These are phyloP conservation scores for Metschnikowia lochheadii DNA, from an alignment of 805 yeast species.

Conservation along the genomic window DNA sequence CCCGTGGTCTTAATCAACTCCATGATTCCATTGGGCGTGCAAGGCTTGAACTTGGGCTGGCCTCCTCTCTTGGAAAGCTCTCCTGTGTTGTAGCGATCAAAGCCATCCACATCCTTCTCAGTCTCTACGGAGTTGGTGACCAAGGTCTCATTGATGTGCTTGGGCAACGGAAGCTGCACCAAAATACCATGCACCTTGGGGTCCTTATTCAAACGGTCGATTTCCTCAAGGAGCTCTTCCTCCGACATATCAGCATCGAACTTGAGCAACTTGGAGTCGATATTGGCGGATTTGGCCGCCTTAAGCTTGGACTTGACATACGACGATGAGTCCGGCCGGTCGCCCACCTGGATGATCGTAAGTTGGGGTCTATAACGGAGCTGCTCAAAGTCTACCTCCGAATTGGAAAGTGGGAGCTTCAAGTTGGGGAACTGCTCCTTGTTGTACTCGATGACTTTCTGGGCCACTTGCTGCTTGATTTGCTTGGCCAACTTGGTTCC, in stretches of 20 bases:
- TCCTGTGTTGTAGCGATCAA: conserved; percentile 83
- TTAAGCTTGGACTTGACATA: conserved; percentile 89
- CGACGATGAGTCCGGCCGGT: conserved; percentile 83
- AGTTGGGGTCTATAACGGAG: conserved; percentile 64
- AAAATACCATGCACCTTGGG: conserved; percentile 78
- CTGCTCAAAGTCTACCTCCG: conserved; percentile 22
- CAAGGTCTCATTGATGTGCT: conserved; percentile 68
- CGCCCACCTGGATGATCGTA: conserved; percentile 86
- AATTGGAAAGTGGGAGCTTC: conserved; percentile 15
- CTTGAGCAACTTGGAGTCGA: conserved; percentile 61
- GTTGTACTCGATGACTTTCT: conserved; percentile 37
- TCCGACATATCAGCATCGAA: conserved; percentile 62
- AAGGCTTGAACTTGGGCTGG: conserved; percentile 76
- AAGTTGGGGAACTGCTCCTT: conserved; percentile 23
- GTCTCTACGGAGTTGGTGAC: conserved; percentile 80
- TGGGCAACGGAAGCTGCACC: conserved; percentile 88
- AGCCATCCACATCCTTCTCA: conserved; percentile 93
- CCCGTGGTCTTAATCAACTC: conserved; percentile 69
- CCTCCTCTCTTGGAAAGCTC: conserved; percentile 88
- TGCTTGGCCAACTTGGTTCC: conserved; percentile 40
- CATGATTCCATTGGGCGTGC: conserved; percentile 94
- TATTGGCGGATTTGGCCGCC: conserved; percentile 82
- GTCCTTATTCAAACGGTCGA: conserved; percentile 67
- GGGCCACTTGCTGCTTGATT: conserved; percentile 36
- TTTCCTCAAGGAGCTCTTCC: conserved; percentile 52